These are phyloP conservation scores for Stachybotrys chlorohalonatus DNA, from an alignment of 2,329 filamentous ascomycete genomes.

Conservation along the genomic window DNA sequence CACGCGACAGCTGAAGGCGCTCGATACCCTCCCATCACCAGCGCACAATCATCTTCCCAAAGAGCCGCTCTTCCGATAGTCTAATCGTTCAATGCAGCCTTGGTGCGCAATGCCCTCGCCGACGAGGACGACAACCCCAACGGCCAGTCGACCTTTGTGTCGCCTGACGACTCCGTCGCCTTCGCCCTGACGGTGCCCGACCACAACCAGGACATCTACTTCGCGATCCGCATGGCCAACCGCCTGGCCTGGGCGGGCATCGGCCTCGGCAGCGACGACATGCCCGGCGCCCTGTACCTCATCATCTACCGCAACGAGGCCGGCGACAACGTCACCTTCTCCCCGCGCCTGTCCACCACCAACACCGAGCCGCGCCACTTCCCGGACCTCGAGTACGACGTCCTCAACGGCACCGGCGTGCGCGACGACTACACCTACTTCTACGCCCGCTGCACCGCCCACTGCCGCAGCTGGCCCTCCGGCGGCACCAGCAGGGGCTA, in stretches of 20 bases:
- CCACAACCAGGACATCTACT: slow-evolving; percentile 39
- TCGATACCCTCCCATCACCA: background rate
- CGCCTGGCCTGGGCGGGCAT: slow-evolving; percentile 42
- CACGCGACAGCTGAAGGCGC: no score
- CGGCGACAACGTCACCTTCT: slow-evolving; percentile 44
- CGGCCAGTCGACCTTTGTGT: slow-evolving; percentile 33
- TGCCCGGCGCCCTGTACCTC: slow-evolving; percentile 43
- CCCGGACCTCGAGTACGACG: slow-evolving; percentile 30
- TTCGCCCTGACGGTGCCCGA: slow-evolving; percentile 42
- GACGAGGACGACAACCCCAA: slow-evolving; percentile 16
- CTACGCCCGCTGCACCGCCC: slow-evolving; percentile 38
- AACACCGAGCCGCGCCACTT: slow-evolving; percentile 43
- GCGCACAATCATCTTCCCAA: background rate
- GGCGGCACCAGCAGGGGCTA: slow-evolving; percentile 23
- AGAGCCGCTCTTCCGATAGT: no score
- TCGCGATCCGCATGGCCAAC: slow-evolving; percentile 40
- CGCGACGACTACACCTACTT: slow-evolving; percentile 36
- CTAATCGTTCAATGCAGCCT: background rate
- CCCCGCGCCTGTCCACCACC: slow-evolving; percentile 39
- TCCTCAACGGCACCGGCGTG: slow-evolving; percentile 39
- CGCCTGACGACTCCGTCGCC: slow-evolving; percentile 30
- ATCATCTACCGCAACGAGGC: slow-evolving; percentile 41
- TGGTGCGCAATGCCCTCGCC: slow-evolving; percentile 7
- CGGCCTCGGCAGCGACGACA: slow-evolving; percentile 43
- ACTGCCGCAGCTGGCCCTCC: slow-evolving; percentile 41